Conservation (phyloP, 1,284 basidiomycete species). For the Irpex rosettiformis region DNA sequence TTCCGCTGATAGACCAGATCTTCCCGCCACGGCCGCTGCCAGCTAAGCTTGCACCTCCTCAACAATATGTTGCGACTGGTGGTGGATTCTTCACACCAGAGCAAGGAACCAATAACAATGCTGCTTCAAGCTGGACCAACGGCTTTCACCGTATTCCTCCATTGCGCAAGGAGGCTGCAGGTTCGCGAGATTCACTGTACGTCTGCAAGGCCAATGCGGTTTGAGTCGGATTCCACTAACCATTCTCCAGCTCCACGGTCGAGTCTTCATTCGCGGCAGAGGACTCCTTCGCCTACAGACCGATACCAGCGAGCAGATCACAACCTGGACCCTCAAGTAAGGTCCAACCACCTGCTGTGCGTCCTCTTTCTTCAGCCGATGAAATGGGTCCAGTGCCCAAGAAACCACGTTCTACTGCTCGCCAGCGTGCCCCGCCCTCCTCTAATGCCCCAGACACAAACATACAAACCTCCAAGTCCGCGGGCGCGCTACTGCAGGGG, state of each 20-base stretch:
- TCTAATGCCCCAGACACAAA: constrained; percentile 24
- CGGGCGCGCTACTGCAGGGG: constrained; percentile 34
- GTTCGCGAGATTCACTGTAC: constrained; percentile 63
- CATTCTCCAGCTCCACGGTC: constrained; percentile 43
- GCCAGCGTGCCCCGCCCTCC: constrained; percentile 45
- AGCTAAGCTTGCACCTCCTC: constrained; percentile 47
- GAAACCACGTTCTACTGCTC: constrained; percentile 61
- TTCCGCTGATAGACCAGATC: constrained; percentile 65
- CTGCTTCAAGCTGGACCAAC: constrained; percentile 50
- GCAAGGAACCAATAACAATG: constrained; percentile 41
- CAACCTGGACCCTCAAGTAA: constrained; percentile 27
- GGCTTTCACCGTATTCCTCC: constrained; percentile 44
- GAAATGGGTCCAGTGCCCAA: constrained; percentile 75
- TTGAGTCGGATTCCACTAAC: neutral
- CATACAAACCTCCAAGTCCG: constrained; percentile 49
- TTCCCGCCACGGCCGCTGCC: constrained; percentile 65
- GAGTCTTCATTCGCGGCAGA: constrained; percentile 63
- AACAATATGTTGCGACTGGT: constrained; percentile 52
- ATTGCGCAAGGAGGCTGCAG: constrained; percentile 54
- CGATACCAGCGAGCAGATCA: constrained; percentile 29
- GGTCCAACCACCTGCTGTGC: constrained; percentile 47
- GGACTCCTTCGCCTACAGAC: constrained; percentile 50
- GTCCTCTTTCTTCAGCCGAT: constrained; percentile 75
- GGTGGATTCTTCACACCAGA: constrained; percentile 81
- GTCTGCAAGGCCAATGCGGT: constrained; percentile 17